phyloP scores from a whole-genome alignment of 108 stramenopile species.

The Asterionellopsis glacialis region DNA sequence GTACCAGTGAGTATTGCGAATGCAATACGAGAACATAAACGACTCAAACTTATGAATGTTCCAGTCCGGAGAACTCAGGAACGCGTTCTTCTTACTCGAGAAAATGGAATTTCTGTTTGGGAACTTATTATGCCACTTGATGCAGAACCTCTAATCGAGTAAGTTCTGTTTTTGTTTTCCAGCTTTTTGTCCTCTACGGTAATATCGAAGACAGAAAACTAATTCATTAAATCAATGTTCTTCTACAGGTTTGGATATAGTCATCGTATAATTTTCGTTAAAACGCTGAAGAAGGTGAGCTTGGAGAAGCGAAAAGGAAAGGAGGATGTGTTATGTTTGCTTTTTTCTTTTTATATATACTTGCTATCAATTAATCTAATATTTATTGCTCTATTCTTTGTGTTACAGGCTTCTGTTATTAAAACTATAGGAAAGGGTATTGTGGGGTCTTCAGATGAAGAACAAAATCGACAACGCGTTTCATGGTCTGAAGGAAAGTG shows the following conservation, averaged over 20 bases:
- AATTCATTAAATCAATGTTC: not conserved
- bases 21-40: slow-evolving; percentile 29
- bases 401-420: slow-evolving; percentile 15
- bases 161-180: slow-evolving; percentile 2
- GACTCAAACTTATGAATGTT: slow-evolving; percentile 18
- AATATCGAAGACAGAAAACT: not conserved
- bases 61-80: slow-evolving; percentile 38
- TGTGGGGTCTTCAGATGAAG: slow-evolving; percentile 62
- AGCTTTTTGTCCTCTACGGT: not conserved
- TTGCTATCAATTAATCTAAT: not conserved
- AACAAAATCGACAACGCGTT: slow-evolving; percentile 29
- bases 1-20: slow-evolving; percentile 16
- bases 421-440: slow-evolving; percentile 69
- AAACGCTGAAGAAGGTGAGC: slow-evolving; percentile 24
- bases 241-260: slow-evolving; percentile 19
- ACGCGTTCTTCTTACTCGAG: slow-evolving; percentile 39
- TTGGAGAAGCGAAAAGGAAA: no score
- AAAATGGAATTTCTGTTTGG: slow-evolving; percentile 36
- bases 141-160: slow-evolving; percentile 57
- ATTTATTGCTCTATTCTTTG: not conserved
- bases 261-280: slow-evolving; percentile 37
- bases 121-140: slow-evolving; percentile 33
- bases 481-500: slow-evolving; percentile 47
- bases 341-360: not conserved
- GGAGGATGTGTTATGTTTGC: no score